Percentiles rank a stretch among this genome's conserved stretches.
Evolutionary conservation across 1,284 basidiomycete species (phyloP).

Genomic region (Cerrena zonata): DNA sequence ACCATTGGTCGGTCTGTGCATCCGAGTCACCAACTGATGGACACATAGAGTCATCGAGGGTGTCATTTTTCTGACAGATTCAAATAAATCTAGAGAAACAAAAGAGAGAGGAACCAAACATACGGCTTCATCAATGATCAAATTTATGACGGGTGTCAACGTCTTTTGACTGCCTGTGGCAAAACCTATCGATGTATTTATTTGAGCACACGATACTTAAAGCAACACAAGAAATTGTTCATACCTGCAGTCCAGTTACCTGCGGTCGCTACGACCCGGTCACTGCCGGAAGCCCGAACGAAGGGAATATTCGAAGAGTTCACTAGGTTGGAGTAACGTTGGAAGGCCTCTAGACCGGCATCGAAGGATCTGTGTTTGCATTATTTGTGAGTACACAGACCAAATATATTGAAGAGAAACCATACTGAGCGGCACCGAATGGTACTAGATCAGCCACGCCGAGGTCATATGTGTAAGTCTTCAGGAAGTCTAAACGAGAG

Average conservation of each 20-base stretch:
- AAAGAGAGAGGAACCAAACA: slow-evolving; percentile 26
- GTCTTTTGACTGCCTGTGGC: slow-evolving; percentile 20
- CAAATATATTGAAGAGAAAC: slow-evolving; percentile 8
- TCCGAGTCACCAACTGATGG: slow-evolving; percentile 48
- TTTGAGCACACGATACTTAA: background rate
- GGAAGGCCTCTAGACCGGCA: slow-evolving; percentile 43
- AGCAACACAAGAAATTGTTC: slow-evolving; percentile 7
- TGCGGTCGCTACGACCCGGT: slow-evolving; percentile 63
- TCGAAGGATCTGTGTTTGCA: slow-evolving; percentile 39
- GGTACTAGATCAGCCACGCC: slow-evolving; percentile 56
- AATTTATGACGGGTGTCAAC: slow-evolving; percentile 7
- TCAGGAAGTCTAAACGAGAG: slow-evolving; percentile 54
- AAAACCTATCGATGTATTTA: slow-evolving; percentile 37
- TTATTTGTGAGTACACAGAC: background rate
- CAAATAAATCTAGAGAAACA: background rate
- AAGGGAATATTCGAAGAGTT: slow-evolving; percentile 49
- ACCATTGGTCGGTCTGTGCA: slow-evolving; percentile 46
- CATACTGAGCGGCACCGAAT: slow-evolving; percentile 69
- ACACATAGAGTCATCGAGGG: slow-evolving; percentile 68
- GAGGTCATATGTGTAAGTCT: slow-evolving; percentile 57
- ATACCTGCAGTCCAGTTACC: slow-evolving; percentile 67
- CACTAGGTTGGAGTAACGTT: slow-evolving; percentile 50
- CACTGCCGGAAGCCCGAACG: slow-evolving; percentile 54
- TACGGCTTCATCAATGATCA: background rate
- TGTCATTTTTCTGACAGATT: slow-evolving; percentile 53